These are phyloP conservation scores for Zopfochytrium polystomum DNA, from an alignment of 371 early-diverging fungal species.

Conservation along the genomic window DNA sequence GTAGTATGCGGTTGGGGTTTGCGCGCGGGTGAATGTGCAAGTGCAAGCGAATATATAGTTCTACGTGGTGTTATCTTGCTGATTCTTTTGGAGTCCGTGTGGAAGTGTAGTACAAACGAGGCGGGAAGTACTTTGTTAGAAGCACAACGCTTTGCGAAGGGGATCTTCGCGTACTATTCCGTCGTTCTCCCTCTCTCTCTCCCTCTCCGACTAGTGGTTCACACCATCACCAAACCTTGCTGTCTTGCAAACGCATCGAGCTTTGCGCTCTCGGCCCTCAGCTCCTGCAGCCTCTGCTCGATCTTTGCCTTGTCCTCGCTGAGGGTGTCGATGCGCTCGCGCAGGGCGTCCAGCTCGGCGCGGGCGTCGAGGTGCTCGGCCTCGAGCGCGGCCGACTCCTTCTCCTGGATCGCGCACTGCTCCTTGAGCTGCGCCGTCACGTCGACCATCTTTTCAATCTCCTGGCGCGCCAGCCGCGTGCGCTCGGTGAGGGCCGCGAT, in stretches of 20 bases:
- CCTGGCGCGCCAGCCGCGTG: constrained; percentile 29
- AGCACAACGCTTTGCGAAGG: too few species aligned
- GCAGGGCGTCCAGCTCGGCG: constrained; percentile 28
- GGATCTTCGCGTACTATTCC: too few species aligned
- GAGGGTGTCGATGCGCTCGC: constrained; percentile 25
- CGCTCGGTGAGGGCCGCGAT: constrained; percentile 34
- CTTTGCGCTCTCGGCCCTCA: constrained; percentile 33
- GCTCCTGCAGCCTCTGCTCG: constrained; percentile 30
- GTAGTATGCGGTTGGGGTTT: too few species aligned
- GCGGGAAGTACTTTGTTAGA: too few species aligned
- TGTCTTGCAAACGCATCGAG: constrained; percentile 29
- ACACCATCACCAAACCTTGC: too few species aligned
- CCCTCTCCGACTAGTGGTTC: too few species aligned
- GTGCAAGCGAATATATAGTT: too few species aligned
- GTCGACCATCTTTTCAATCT: constrained; percentile 30
- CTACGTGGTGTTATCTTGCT: too few species aligned
- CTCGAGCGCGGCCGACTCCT: constrained; percentile 31
- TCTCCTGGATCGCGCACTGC: constrained; percentile 33
- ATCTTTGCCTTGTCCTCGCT: constrained; percentile 26
- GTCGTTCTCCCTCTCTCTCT: too few species aligned
- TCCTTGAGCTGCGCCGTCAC: constrained; percentile 32
- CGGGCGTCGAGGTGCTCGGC: constrained; percentile 22
- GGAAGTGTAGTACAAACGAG: too few species aligned
- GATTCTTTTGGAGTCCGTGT: too few species aligned
- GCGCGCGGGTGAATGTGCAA: too few species aligned